Evolutionary conservation across 345 rosid species (phyloP).

Genomic region (Carallia pectinifolia): DNA sequence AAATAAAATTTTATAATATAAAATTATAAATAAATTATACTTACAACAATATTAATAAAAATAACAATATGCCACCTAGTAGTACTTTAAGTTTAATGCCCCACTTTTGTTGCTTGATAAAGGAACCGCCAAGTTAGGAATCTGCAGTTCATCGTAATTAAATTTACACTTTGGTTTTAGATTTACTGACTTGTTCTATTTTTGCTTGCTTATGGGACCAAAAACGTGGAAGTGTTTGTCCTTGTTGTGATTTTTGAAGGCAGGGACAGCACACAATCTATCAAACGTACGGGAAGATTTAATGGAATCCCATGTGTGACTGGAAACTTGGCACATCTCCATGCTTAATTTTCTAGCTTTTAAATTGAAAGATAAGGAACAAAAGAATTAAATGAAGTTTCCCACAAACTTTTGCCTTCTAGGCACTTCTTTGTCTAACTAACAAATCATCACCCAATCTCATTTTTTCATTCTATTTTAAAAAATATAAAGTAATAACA

Average conservation of each 20-base stretch:
- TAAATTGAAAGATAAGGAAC: slow-evolving; percentile 27
- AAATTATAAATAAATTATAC: no score
- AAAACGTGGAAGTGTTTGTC: background rate
- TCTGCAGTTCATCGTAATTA: background rate
- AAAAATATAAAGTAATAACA: no score
- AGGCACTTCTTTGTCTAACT: background rate
- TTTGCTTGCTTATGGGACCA: background rate
- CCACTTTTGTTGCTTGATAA: background rate
- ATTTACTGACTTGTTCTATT: no score
- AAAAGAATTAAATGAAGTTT: slow-evolving; percentile 15
- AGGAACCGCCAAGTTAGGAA: background rate
- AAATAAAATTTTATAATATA: no score
- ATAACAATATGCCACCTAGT: no score
- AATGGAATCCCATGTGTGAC: background rate
- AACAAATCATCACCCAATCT: background rate
- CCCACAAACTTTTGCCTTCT: slow-evolving; percentile 20
- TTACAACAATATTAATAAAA: no score
- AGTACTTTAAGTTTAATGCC: no score
- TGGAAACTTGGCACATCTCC: slow-evolving; percentile 19
- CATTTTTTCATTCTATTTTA: background rate
- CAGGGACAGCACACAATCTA: no score
- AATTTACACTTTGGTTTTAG: background rate
- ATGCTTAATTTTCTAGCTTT: background rate
- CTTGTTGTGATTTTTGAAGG: no score
- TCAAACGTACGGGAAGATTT: no score